Base-by-base conservation (phyloP, 257 asterid genomes). In the Gentiana dahurica region DNA sequence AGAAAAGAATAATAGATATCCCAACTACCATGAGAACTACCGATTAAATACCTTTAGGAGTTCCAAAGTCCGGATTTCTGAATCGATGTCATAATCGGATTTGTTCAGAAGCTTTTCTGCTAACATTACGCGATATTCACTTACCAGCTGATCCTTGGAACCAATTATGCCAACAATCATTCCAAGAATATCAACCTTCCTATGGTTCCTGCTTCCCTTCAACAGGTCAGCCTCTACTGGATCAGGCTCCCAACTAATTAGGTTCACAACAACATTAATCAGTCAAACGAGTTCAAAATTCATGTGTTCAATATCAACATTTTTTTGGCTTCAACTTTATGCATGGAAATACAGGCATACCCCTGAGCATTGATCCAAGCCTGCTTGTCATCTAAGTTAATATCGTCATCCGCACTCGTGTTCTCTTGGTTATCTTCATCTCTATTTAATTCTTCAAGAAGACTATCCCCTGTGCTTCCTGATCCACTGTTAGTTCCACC, bases 101-200 rank as follows among this genome's bases (percentile, higher is more conserved):
- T 91, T 91, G 73, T 91, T 87, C 68, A 91, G 84, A 71, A 91
- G 97, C 77, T 87, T 91, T 72, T 91, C 98, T 49, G 98, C 98
- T 70, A 91, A 81, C 98, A 87, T 91, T 62, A 91, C 94, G 72
- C 97, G 95, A 71, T 91, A 91, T 74, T 91, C 98, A 54, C 77
- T 87, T 60, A 91, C 94, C 76, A 91, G 81, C 82, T 91, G 98
- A 79, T 91, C 98, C 77, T 91, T 87, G 5, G 98, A 91, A 67
- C 98, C 98, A 71, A 91, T 85, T 67, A 91, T 85, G 70, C 95
- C 88, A 63, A 91, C 94, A 61, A 87, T 75, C 97, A 87, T 87
- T 44, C 94, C 97, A 77, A 91, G 97, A 68, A 87, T 79, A 81
- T 91, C 95, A 65, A 82, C 88, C 88, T 85, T 91, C 79, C 94